Evolutionary conservation across 352 stramenopile genomes (phyloP), one percentile per base, ranked within the genome.

Genomic region (Phytophthora quininea): DNA sequence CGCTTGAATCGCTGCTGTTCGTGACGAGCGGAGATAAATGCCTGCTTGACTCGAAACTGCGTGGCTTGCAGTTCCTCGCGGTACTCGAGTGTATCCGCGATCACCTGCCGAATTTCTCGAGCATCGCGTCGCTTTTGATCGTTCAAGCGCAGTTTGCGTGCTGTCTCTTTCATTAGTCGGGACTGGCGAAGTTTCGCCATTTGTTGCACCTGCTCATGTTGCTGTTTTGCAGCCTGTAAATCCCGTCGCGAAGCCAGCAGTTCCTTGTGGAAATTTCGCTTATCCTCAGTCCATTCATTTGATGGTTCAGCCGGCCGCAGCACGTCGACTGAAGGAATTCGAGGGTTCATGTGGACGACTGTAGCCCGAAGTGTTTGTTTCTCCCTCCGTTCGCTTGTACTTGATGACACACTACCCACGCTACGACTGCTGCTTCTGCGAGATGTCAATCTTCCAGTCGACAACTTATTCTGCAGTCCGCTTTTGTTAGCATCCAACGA

Each of bases 31-130:
- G 76, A 49, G 31, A 91, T 89, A 14, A 62, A 58, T 15, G 69
- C 79, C 54, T 77, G 72, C 42, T 85, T 83, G 31, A 76, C 50
- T 49, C 84, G 73, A 32, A 69, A 70, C 46, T 84, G 71, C 40
- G 89, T 62, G 11, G 71, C 58, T 3, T 54, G 33, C 3, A 74
- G 31, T 4, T 90, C 74, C 31, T 78, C 67, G 45, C 86, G 82
- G 47, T 82, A 88, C 57, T 92, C 84, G 32, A 90, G 63, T 3
- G 82, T 80, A 49, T 91, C 76, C 8, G 73, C 58, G 24, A 86
- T 63, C 43, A 83, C 33, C 15, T 88, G 78, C n/a, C 76, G 72
- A 35, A 86, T 82, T 2, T 68, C 64, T n/a, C 73, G 65, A 3
- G 86, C 62, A 54, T 88, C 81, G 29, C 63, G 71, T 15, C 73